Base-by-base conservation (phyloP, 768 basidiomycete species). In the Tricholoma bakamatsutake region DNA sequence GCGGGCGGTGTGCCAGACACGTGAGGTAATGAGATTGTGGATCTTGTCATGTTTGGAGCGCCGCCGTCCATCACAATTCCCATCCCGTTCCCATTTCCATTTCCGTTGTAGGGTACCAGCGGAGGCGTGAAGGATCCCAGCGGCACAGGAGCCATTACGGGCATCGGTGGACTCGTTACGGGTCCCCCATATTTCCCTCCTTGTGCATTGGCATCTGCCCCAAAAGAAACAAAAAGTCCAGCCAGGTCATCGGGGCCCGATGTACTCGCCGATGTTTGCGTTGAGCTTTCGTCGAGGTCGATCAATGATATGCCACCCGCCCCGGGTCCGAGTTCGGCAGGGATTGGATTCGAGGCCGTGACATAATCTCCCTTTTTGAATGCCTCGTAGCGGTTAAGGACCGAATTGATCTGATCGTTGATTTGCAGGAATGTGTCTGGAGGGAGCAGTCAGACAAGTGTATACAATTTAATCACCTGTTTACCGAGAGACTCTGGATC, bases 331-430 rank as follows among this genome's bases (percentile, higher is more conserved):
- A 83, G 70, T 62, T 88, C 83, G 4, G 76, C 66, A 3, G 88
- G 90, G 56, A 90, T 81, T 5, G 87, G 86, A 56, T 84, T 84
- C 21, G 83, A 72, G 7, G 85, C 84, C 15, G 76, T 79, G 2
- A 75, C 73, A 66, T 84, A 95, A 71, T 99, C 94, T 50, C 97
- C 97, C 55, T 82, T 84, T 71, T 93, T 93, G 80, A 89, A 98
- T 0, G 93, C 87, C 56, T 98, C 93, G 67, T 94, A 98, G 21
- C 96, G 88, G 28, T 81, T 80, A 12, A 98, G 70, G 12, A 94
- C 93, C 17, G 83, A 89, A 73, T 99, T 99, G 71, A 99, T 94
- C 64, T 97, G 90, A 70, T 99, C 97, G 69, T 99, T 99, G 58
- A 95, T 95, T 68, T 98, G 84, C 15, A 99, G 76, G 68, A 97